A percentile compares a stretch with the other conserved stretches of the same genome.
Conservation (phyloP, 805 yeast species). For the Myxozyma vanderwaltii region DNA sequence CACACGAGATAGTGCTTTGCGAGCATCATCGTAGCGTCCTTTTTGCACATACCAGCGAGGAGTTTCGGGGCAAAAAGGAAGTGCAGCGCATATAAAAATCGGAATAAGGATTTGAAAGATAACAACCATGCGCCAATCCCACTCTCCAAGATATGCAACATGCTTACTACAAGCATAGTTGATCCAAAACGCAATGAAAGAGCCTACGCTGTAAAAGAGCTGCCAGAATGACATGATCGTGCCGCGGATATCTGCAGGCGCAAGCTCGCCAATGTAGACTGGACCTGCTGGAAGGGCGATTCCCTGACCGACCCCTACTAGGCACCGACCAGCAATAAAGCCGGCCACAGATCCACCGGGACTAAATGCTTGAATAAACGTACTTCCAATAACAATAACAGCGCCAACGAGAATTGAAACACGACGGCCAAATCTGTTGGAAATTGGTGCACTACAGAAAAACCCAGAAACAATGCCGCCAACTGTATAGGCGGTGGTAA, state of each 20-base stretch:
- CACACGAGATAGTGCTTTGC: constrained; percentile 32
- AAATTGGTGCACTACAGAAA: constrained; percentile 34
- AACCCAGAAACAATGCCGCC: constrained; percentile 36
- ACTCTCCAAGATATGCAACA: constrained; percentile 44
- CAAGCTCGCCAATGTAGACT: constrained; percentile 36
- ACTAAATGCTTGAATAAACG: constrained; percentile 59
- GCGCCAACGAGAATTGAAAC: constrained; percentile 46
- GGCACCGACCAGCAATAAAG: constrained; percentile 54
- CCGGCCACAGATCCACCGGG: constrained; percentile 52
- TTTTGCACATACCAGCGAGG: constrained; percentile 49
- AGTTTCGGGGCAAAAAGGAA: constrained; percentile 53
- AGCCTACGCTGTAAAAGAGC: constrained; percentile 41
- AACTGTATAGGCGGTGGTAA: constrained; percentile 36
- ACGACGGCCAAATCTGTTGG: constrained; percentile 33
- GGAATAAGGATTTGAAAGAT: constrained; percentile 56
- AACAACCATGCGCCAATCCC: constrained; percentile 50
- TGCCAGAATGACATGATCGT: constrained; percentile 35
- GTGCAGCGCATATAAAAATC: constrained; percentile 45
- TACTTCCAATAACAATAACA: constrained; percentile 68
- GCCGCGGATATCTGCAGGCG: constrained; percentile 38
- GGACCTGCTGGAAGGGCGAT: constrained; percentile 54
- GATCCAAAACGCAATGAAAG: constrained; percentile 42
- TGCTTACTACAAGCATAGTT: constrained; percentile 47
- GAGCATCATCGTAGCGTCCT: constrained; percentile 37
- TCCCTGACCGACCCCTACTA: constrained; percentile 58